A percentile compares a stretch with the other conserved stretches of the same genome.
These are phyloP conservation scores for Trametes meyenii DNA, from an alignment of 768 basidiomycete species.

Conservation along the genomic window DNA sequence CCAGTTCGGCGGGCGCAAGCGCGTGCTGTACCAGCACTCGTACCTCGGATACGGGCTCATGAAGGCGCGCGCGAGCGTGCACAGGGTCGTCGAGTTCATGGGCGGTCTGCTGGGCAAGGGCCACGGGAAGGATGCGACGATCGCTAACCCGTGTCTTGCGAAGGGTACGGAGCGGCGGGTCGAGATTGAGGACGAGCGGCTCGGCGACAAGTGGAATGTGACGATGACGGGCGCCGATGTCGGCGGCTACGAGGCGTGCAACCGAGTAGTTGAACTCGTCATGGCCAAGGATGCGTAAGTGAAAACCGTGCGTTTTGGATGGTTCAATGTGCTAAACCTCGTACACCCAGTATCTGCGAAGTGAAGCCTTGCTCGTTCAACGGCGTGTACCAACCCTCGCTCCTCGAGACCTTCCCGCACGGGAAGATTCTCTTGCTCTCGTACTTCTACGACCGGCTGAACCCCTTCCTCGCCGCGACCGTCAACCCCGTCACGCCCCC, in stretches of 20 bases:
- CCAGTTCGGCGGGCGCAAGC: slow-evolving; percentile 66
- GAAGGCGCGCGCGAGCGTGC: slow-evolving; percentile 81
- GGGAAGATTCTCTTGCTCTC: slow-evolving; percentile 91
- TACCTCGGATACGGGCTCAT: slow-evolving; percentile 97
- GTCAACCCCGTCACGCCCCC: slow-evolving; percentile 28
- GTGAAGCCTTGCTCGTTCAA: slow-evolving; percentile 95
- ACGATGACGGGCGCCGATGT: slow-evolving; percentile 85
- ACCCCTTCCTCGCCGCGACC: slow-evolving; percentile 62
- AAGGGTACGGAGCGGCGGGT: slow-evolving; percentile 64
- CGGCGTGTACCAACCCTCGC: slow-evolving; percentile 94
- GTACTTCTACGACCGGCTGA: slow-evolving; percentile 96
- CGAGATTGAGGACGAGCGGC: slow-evolving; percentile 55
- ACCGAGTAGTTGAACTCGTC: slow-evolving; percentile 80
- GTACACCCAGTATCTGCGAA: slow-evolving; percentile 68
- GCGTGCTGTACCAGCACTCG: slow-evolving; percentile 94
- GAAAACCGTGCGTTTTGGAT: not conserved
- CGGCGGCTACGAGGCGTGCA: slow-evolving; percentile 86
- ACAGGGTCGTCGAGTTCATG: slow-evolving; percentile 91
- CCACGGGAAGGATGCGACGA: slow-evolving; percentile 33
- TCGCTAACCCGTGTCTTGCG: slow-evolving; percentile 85
- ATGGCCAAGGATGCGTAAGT: slow-evolving; percentile 94
- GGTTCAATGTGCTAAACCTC: not conserved
- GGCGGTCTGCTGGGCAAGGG: slow-evolving; percentile 41
- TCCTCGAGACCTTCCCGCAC: slow-evolving; percentile 83
- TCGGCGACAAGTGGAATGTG: slow-evolving; percentile 54